Evolutionary conservation across 805 yeast species (phyloP), one percentile per base, ranked within the genome.

Genomic region (Ogataea methylovora): DNA sequence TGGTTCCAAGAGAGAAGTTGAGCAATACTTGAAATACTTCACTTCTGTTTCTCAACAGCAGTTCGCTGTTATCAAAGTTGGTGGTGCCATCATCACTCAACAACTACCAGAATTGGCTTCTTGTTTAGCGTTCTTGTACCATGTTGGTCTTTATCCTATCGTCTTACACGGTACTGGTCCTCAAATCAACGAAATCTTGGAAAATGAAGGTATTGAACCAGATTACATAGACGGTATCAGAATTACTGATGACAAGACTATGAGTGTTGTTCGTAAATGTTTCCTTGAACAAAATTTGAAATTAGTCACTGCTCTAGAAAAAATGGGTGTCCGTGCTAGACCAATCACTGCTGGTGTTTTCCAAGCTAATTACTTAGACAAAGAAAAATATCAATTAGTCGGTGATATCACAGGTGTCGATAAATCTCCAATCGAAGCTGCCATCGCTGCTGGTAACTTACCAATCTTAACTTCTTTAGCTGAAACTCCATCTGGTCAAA

Each of bases 81-180:
- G 99, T 27, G 99, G 99, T 44, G 99, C 98, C 25, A 90, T 92
- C 51, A 92, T 92, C 58, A 90, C 97, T 30, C 94, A 92, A 48
- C 92, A 90, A 50, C 65, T 92, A 43, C 83, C 87, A 8, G 95
- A 90, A 62, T 67, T 92, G 48, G 98, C 98, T 0, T 84, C 95
- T 1, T 88, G 97, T 52, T 69, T 92, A 43, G 97, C 97, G 4
- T 92, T 92, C 61, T 67, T 92, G 45, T 92, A 92, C 67, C 99
- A 92, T 54, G 95, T 92, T 33, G 99, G 99, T 10, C 72, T 92
- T 40, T 92, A 87, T 52, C 99, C 99, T 18, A 87, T 92, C 42
- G 95, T 92, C 8, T 71, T 92, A 38, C 99, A 92, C 56, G 99
- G 99, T 20, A 92, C 98, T 1, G 99, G 99, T 14, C 99, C 99